Percentiles rank a stretch among this genome's conserved stretches.
Evolutionary conservation across 2,329 filamentous ascomycete species (phyloP).

Genomic region (Calonectria honghensis): DNA sequence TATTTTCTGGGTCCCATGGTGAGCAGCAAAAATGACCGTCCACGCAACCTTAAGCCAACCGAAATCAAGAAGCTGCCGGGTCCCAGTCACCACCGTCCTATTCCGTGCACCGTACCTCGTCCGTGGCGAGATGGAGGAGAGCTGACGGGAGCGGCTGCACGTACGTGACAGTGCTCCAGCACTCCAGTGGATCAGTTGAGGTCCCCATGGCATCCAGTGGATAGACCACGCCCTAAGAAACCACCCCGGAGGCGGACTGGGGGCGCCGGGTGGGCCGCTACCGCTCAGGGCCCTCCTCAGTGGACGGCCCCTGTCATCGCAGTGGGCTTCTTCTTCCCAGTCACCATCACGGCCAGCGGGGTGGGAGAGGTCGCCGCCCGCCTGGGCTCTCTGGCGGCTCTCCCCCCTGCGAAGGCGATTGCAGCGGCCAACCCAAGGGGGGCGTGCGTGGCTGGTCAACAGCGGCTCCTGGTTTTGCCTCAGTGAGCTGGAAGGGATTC

Average conservation of each 20-base stretch:
- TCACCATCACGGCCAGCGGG: conserved; percentile 21
- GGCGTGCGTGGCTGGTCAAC: conserved; percentile 21
- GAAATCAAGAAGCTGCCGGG: conserved; percentile 34
- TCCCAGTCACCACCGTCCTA: conserved; percentile 21
- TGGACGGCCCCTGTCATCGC: conserved; percentile 15
- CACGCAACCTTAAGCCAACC: conserved; percentile 40
- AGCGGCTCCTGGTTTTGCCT: conserved; percentile 12
- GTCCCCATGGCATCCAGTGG: conserved; percentile 21
- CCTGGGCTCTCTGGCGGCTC: conserved; percentile 21
- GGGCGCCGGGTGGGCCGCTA: conserved; percentile 5
- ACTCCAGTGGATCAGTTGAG: conserved; percentile 8
- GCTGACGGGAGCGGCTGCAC: conserved; percentile 17
- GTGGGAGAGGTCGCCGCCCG: conserved; percentile 26
- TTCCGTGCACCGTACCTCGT: conserved; percentile 2
- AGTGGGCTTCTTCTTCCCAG: conserved; percentile 22
- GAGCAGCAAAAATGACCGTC: conserved; percentile 22
- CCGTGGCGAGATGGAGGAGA: conserved; percentile 10
- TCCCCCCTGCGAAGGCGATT: conserved; percentile 22
- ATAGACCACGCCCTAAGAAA: conserved; percentile 12
- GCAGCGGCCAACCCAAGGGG: conserved; percentile 17
- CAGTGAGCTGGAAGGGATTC: conserved; percentile 21
- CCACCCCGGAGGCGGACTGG: conserved; percentile 15
- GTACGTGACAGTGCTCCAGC: conserved; percentile 9
- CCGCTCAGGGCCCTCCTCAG: conserved; percentile 26
- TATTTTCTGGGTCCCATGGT: conserved; percentile 33